Evolutionary conservation across 148 eudicot species (phyloP), one percentile per base, ranked within the genome.

Genomic region (Arbutus unedo): DNA sequence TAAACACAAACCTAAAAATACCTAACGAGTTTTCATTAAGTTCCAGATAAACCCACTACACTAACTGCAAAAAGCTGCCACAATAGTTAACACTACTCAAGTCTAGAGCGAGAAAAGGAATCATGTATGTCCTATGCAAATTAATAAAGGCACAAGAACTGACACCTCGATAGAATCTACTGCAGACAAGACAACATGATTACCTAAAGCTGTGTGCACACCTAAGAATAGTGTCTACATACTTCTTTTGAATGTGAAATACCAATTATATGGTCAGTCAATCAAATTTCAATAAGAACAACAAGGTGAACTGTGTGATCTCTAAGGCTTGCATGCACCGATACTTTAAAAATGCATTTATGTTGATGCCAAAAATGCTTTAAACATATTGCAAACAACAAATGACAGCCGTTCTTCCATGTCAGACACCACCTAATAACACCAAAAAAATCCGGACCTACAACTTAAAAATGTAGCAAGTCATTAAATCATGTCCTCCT

Each of bases 321-420:
- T 48, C 11, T 47, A n/a, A 47, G 54, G 51, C 15, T 44, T 66
- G 77, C 53, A 74, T 48, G 55, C 16, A 43, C 77, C 47, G 54
- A 74, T 48, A 15, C 53, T n/a, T 74, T 74, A 74, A 74, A n/a
- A 73, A 73, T n/a, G 53, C 50, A 73, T 73, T 7, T 45, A 72
- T 15, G 15, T 43, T 13, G 18, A 38, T 38, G 49, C 50, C 76
- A 45, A 72, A 72, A 41, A 4, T 31, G 38, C 38, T 31, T 44
- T 44, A 44, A 41, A 15, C 7, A 72, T 45, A 41, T 45, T 44
- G 51, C 47, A 5, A 45, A 51, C 49, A 6, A 72, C 48, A 72
- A 44, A 72, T 72, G 76, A 44, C 51, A 72, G 50, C 76, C 23
- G 8, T 6, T 38, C n/a, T 7, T 43, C 77, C 5, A 70, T 16